Base-by-base conservation (phyloP, 495 filamentous ascomycete genomes). In the Annulohypoxylon nitens region DNA sequence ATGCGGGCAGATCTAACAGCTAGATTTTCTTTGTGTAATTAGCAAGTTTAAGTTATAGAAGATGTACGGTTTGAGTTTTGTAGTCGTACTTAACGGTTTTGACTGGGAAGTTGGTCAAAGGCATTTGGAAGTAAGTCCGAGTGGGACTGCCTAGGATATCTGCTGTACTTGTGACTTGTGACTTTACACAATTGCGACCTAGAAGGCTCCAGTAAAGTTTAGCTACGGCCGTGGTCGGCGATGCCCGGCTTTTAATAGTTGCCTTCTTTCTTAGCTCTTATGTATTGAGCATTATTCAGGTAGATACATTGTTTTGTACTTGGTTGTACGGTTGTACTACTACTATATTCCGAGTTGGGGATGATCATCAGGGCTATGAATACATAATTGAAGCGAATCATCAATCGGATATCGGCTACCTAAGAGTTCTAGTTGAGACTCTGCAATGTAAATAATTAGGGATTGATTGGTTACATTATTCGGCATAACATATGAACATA, bases 191-290 rank as follows among this genome's bases (percentile, higher is more conserved):
- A 47, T 54, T 47, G 45, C 9, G 43, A 60, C 43, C 25, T 64
- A 30, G 51, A 69, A 57, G 67, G 67, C 60, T 70, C 61, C 41
- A 70, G 51, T 61, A 39, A 47, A 53, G 47, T 48, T 57, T 53
- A 63, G 60, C 48, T 59, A 37, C 57, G 62, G 69, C 69, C 69
- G 62, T 66, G 69, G 45, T 71, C 69, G 69, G 69, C 62, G 61
- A n/a, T 66, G 62, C 47, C 69, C 62, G 69, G 30, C 51, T 57
- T 55, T 55, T 57, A 50, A 14, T 70, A 70, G 51, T 26, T 34
- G 39, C 23, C 23, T 39, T n/a, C 26, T 18, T 20, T 12, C 20
- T 16, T 34, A 50, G 54, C 18, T 54, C 50, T 54, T 54, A 33
- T 54, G 26, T 25, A 26, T 9, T 12, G 20, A 54, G 30, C 23